Conservation (phyloP, 768 basidiomycete species). For the Serpula lacrymans region DNA sequence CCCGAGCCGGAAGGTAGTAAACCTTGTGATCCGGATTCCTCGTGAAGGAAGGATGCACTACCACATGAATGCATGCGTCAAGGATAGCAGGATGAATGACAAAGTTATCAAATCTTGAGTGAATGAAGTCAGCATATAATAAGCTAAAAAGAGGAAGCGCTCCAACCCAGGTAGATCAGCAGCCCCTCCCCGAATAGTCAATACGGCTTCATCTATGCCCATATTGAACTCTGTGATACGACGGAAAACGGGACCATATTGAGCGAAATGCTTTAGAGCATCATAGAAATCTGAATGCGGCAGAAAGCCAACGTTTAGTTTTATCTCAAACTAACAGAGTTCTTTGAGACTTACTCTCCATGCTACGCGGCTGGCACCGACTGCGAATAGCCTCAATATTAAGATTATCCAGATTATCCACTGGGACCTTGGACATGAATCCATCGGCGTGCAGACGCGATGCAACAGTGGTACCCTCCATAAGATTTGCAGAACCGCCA, state of each 20-base stretch:
- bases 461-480: too few species aligned
- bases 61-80: conserved; percentile 1
- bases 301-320: not conserved
- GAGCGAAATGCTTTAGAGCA: conserved; percentile 25
- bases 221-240: conserved; percentile 12
- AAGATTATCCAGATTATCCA: not conserved
- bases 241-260: conserved; percentile 30
- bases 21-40: not conserved
- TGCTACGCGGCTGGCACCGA: not conserved
- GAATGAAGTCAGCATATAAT: not conserved
- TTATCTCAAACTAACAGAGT: not conserved
- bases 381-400: not conserved
- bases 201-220: not conserved
- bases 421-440: conserved; percentile 1
- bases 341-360: not conserved
- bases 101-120: not conserved
- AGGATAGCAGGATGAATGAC: conserved; percentile 3
- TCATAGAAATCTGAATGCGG: conserved; percentile 22
- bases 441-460: conserved; percentile 4
- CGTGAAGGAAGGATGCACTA: conserved; percentile 3
- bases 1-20: conserved; percentile 5
- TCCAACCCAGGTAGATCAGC: conserved; percentile 3
- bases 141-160: not conserved
- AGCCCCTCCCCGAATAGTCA: not conserved
- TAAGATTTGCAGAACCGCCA: too few species aligned